Percentiles rank a stretch among this genome's conserved stretches.
Conservation (phyloP, 805 yeast species). For the Myxozyma neglecta region DNA sequence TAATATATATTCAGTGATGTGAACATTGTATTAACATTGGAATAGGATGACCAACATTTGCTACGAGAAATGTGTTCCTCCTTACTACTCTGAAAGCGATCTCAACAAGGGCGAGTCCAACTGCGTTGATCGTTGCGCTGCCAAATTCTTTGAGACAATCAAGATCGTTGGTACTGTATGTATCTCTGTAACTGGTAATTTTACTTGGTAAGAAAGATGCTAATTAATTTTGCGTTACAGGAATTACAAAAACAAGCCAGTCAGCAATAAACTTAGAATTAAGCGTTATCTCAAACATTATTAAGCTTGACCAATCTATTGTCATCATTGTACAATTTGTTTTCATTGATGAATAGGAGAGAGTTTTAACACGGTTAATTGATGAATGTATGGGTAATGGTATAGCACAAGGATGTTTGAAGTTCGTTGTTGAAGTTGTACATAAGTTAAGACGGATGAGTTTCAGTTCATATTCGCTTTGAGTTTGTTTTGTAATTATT, state of each 20-base stretch:
- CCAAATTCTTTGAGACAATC: slow-evolving; percentile 63
- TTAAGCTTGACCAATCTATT: background rate
- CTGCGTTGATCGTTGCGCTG: slow-evolving; percentile 84
- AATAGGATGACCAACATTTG: slow-evolving; percentile 12
- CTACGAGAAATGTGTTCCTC: slow-evolving; percentile 70
- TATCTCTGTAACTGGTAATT: background rate
- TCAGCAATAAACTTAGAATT: background rate
- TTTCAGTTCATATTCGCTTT: no score
- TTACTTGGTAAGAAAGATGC: background rate
- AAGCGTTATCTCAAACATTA: background rate
- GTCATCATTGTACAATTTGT: no score
- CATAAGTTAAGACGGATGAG: no score
- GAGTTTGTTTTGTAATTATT: no score
- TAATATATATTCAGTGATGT: no score
- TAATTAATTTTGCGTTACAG: background rate
- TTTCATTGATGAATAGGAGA: no score
- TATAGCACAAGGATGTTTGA: no score
- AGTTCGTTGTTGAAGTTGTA: no score
- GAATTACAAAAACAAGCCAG: slow-evolving; percentile 6
- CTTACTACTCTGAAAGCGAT: slow-evolving; percentile 82
- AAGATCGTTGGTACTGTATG: slow-evolving; percentile 27
- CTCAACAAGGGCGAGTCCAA: slow-evolving; percentile 78
- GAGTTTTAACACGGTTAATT: no score
- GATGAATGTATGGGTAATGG: no score
- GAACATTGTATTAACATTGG: background rate